A percentile compares a stretch with the other conserved stretches of the same genome.
Evolutionary conservation across 1,139 yeast species (phyloP).

Genomic region (Debaryomyces coudertii): DNA sequence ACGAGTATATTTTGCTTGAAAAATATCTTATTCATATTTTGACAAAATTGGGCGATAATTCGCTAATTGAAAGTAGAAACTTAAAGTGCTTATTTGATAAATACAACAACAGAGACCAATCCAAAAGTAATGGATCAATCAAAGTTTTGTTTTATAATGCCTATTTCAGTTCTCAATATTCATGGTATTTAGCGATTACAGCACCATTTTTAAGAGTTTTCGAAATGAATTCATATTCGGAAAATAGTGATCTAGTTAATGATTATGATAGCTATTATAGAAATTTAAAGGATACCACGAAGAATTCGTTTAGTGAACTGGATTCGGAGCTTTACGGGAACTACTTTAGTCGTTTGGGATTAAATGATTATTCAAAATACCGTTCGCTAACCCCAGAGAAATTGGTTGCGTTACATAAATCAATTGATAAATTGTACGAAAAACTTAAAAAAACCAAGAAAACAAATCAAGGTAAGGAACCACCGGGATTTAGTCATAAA

Average conservation of each 20-base stretch:
- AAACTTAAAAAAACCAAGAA: constrained; percentile 17
- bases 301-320: constrained; percentile 25
- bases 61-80: constrained; percentile 31
- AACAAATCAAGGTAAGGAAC: constrained; percentile 10
- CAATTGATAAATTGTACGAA: constrained; percentile 26
- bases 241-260: constrained; percentile 24
- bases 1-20: constrained; percentile 46
- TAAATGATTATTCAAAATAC: constrained; percentile 32
- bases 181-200: constrained; percentile 44
- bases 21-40: constrained; percentile 45
- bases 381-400: constrained; percentile 29
- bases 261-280: constrained; percentile 20
- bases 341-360: constrained; percentile 30
- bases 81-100: constrained; percentile 27
- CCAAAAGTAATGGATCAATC: constrained; percentile 20
- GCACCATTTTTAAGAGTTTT: constrained; percentile 42
- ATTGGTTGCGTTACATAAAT: constrained; percentile 33
- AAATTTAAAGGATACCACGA: constrained; percentile 18
- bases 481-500: constrained; percentile 22
- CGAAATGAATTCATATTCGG: constrained; percentile 38
- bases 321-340: constrained; percentile 30
- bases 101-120: constrained; percentile 21
- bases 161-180: constrained; percentile 38
- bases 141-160: constrained; percentile 42
- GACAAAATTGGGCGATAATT: constrained; percentile 38